Conservation (phyloP, 768 basidiomycete species). For the Chlorophyllum brunneum region DNA sequence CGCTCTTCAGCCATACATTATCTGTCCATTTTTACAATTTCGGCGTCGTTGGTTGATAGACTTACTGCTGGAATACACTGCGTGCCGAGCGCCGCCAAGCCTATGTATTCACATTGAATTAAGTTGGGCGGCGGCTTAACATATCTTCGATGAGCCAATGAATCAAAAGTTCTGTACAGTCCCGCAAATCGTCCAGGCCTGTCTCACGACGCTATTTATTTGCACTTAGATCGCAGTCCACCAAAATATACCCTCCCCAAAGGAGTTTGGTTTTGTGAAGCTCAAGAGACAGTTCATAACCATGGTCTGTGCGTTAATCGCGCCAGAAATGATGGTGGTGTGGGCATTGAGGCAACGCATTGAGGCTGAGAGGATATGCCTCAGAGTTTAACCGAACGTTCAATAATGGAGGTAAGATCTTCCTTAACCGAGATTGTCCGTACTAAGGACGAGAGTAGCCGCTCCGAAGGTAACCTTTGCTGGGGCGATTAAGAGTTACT, state of each 20-base stretch:
- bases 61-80: no score
- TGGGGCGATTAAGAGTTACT: no score
- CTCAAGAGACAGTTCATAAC: neutral
- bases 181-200: neutral
- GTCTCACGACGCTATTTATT: conserved; percentile 4
- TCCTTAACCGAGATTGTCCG: no score
- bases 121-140: neutral
- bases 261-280: conserved; percentile 9
- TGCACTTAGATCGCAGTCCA: conserved; percentile 10
- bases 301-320: neutral
- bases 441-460: no score
- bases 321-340: conserved; percentile 4
- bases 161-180: neutral
- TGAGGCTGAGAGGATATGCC: neutral
- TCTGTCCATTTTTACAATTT: no score
- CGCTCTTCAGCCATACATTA: no score
- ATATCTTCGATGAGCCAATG: no score
- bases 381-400: neutral
- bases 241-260: neutral
- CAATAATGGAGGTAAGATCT: no score
- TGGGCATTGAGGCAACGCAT: conserved; percentile 8
- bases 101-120: no score
- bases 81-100: no score
- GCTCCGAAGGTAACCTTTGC: no score
- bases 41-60: no score